Evolutionary conservation across 495 filamentous ascomycete species (phyloP), one percentile per base, ranked within the genome.

Genomic region (Xylaria nigripes): DNA sequence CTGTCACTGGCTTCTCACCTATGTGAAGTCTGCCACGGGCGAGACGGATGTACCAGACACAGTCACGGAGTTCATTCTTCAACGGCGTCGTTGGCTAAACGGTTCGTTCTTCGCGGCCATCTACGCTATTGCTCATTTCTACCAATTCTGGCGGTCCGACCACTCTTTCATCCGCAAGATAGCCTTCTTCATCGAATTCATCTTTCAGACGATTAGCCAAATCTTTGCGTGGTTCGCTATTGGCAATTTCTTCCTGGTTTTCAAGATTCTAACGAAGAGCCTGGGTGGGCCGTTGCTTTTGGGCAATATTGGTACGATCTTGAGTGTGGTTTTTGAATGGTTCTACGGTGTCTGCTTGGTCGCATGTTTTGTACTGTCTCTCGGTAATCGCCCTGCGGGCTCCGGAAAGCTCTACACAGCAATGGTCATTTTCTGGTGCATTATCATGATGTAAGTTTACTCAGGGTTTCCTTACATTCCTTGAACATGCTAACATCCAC

Each of bases 171-270:
- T 95, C 36, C 79, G 94, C 51, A 96, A 97, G 69, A 70, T 93
- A 25, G 86, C 86, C 79, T 86, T 99, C 64, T 76, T 93, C 57
- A 68, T 99, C 50, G 93, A 97, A 65, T 96, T 96, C 72, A 68
- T 85, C 55, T 99, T 95, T 72, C 89, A 96, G 66, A 90, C 89
- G 13, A 76, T 97, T 69, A 91, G 85, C 70, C 96, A 96, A 89
- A 77, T 99, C 62, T 99, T 99, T 61, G 90, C 94, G 48, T 99
- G 94, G 94, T 97, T 99, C 71, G 89, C 88, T 61, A 93, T 99
- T 62, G 93, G 94, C 59, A 99, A 99, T 69, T 99, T 99, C 79
- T 99, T 97, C 80, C 72, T 99, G 60, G 94, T 99, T 42, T 99
- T 99, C 76, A 89, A 91, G 63, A 99, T 99, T 66, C 70, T 99